Percentiles rank a stretch among this genome's conserved stretches.
Conservation (phyloP, 306 rosid genomes). For the Dicorynia guianensis region DNA sequence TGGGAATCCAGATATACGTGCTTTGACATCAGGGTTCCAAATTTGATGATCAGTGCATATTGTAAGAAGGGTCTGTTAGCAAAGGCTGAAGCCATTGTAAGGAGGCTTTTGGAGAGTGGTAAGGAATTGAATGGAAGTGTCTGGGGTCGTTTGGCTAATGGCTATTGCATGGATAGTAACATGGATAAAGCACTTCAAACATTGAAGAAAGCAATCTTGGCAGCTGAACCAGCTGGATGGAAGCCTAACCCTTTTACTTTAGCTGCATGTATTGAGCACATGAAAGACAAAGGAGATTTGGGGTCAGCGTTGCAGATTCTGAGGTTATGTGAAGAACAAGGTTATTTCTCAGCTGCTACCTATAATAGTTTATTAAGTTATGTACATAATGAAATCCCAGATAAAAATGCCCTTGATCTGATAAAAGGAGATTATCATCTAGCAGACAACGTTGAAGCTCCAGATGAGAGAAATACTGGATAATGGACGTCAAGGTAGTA, state of each 20-base stretch:
- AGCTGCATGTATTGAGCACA: constrained; percentile 49
- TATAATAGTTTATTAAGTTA: constrained; percentile 20
- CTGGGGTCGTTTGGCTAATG: constrained; percentile 50
- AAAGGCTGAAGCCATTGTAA: constrained; percentile 42
- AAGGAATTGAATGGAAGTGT: constrained; percentile 35
- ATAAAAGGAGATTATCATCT: background rate
- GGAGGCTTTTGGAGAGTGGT: constrained; percentile 44
- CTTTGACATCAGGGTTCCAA: constrained; percentile 55
- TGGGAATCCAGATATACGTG: constrained; percentile 56
- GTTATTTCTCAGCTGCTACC: background rate
- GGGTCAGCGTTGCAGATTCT: constrained; percentile 45
- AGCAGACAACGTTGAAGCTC: constrained; percentile 1
- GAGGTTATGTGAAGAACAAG: constrained; percentile 33
- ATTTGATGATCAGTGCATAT: constrained; percentile 51
- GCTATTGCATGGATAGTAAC: constrained; percentile 41
- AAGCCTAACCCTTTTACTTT: constrained; percentile 34
- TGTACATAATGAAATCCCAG: constrained; percentile 23
- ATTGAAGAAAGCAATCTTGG: constrained; percentile 46
- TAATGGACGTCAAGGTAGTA: background rate
- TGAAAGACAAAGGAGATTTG: constrained; percentile 51
- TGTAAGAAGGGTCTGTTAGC: constrained; percentile 56
- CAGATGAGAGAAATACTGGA: background rate
- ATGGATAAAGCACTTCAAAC: constrained; percentile 50
- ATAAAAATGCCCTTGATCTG: constrained; percentile 21
- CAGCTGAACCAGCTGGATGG: constrained; percentile 30